Percentiles rank a stretch among this genome's conserved stretches.
These are phyloP conservation scores for Diaporthe vexans DNA, from an alignment of 2,329 filamentous ascomycete genomes.

Conservation along the genomic window DNA sequence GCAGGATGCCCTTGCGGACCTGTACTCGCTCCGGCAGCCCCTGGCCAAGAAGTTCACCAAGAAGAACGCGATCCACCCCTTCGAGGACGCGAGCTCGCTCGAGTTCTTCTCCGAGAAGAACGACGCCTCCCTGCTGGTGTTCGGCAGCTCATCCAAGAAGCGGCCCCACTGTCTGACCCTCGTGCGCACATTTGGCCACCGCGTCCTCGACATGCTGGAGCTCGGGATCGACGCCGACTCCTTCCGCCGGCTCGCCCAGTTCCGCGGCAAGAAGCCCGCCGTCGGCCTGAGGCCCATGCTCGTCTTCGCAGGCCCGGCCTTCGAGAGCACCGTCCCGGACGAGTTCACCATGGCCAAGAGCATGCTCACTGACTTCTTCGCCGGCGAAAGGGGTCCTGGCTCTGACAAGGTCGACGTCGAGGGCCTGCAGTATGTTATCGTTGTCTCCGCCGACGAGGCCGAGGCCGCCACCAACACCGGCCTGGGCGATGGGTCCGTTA, in stretches of 20 bases:
- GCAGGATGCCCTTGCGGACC: constrained; percentile 86
- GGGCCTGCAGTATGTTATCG: constrained; percentile 91
- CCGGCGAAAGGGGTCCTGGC: constrained; percentile 78
- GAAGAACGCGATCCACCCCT: constrained; percentile 96
- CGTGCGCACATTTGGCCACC: constrained; percentile 85
- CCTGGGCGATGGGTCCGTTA: constrained; percentile 52
- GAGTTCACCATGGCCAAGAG: constrained; percentile 90
- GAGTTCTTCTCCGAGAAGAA: constrained; percentile 99
- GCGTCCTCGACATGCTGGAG: constrained; percentile 96
- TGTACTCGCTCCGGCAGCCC: constrained; percentile 87
- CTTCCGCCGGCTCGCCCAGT: constrained; percentile 79
- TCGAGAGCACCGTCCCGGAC: constrained; percentile 84
- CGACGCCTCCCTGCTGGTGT: constrained; percentile 87
- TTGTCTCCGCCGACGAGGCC: constrained; percentile 80
- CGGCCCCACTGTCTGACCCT: constrained; percentile 91
- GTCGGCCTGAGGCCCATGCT: constrained; percentile 91
- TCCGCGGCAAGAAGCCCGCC: constrained; percentile 82
- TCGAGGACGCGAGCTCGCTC: constrained; percentile 88
- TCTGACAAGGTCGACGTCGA: constrained; percentile 91
- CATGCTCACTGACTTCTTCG: constrained; percentile 91
- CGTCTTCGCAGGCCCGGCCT: constrained; percentile 89
- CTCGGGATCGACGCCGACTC: constrained; percentile 82
- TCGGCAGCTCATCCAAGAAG: constrained; percentile 92
- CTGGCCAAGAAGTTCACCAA: constrained; percentile 93
- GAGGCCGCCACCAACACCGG: constrained; percentile 52